These are phyloP conservation scores for Cylindrotheca closterium DNA, from an alignment of 108 stramenopile species.

Conservation along the genomic window DNA sequence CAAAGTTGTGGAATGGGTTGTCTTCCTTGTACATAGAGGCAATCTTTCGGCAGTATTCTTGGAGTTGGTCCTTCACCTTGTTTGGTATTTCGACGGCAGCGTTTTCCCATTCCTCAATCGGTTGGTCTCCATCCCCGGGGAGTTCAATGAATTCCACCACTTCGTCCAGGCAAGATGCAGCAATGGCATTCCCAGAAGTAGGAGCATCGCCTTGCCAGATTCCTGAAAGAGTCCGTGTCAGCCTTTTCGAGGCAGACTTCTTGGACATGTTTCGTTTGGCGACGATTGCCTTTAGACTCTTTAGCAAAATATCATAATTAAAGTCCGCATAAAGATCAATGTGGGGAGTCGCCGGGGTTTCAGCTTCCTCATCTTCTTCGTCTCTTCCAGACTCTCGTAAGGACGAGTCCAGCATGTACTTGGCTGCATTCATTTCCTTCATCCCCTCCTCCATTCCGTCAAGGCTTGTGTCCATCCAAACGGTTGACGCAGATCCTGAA, in stretches of 20 bases:
- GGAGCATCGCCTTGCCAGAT: too few species aligned
- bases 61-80: not conserved
- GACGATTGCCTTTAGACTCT: slow-evolving; percentile 15
- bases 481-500: too few species aligned
- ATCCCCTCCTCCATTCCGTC: too few species aligned
- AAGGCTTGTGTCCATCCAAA: too few species aligned
- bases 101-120: not conserved
- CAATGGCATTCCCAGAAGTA: too few species aligned
- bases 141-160: slow-evolving; percentile 9
- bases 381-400: not conserved
- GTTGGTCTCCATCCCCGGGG: not conserved
- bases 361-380: not conserved
- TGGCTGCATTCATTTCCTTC: slow-evolving; percentile 10
- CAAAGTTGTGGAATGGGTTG: slow-evolving; percentile 10
- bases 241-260: too few species aligned
- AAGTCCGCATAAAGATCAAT: slow-evolving; percentile 19
- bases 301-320: slow-evolving; percentile 25
- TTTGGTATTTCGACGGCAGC: not conserved
- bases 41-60: slow-evolving; percentile 1
- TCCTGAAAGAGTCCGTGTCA: too few species aligned
- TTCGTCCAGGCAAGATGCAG: too few species aligned
- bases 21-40: not conserved
- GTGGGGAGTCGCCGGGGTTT: slow-evolving; percentile 3
- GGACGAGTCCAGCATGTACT: not conserved
- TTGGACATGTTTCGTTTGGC: slow-evolving; percentile 10